Evolutionary conservation across 768 basidiomycete genomes (phyloP), one percentile per base, ranked within the genome.

Genomic region (Agrocybe praecox): DNA sequence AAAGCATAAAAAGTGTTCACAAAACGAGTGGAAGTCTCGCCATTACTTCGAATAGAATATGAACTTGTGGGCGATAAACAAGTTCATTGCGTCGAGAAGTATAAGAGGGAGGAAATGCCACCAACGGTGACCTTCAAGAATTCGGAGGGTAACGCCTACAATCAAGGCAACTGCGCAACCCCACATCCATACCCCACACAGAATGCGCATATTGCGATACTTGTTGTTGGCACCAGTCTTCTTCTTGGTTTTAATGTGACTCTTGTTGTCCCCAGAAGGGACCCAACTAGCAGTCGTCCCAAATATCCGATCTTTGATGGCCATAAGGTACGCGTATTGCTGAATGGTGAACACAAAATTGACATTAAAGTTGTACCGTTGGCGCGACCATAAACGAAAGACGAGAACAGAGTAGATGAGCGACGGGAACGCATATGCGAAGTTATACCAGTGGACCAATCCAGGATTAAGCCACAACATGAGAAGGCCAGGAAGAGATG

Each of bases 261-360:
- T 59, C 52, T 68, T 64, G 48, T 60, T 63, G 58, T 67, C 67
- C 6, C 66, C 69, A 15, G 67, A 66, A 2, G 68, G 65, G 18
- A 67, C 66, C 69, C 69, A 68, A 34, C 53, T 56, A 2, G 67
- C 66, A n/a, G 68, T 69, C 1, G 69, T 68, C 10, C 63, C 59
- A 46, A 65, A 63, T 24, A 68, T 55, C 8, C 67, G 63, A 54
- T 68, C 66, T 50, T 70, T 67, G 57, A 68, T 64, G 33, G 67
- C 67, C 65, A 70, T 67, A 33, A 68, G 55, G 51, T 68, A 70
- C 36, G 69, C 64, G 46, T 66, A 67, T 54, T 69, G 68, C 34
- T 69, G 68, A 48, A 67, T 65, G 15, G 61, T 58, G 58, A 63
- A 69, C 19, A 66, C 65, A 52, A 63, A 68, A 34, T 64, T 66